A percentile compares a stretch with the other conserved stretches of the same genome.
Conservation (phyloP, 306 rosid genomes). For the Trifolium dubium region DNA sequence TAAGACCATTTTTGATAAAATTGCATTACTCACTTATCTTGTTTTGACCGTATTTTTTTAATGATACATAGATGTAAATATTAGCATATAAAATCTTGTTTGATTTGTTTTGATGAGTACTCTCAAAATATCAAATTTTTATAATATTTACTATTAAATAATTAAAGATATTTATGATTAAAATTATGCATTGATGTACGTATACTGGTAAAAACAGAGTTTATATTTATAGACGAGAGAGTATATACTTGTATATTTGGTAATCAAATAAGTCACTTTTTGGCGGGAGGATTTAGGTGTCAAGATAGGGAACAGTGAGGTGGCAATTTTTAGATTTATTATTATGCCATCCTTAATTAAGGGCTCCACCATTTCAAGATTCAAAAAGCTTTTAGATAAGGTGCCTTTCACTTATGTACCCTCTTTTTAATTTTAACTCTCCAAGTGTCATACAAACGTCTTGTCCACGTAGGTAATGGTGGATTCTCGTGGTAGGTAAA, state of each 20-base stretch:
- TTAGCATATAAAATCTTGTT: no score
- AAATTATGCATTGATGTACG: no score
- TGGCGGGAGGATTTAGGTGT: slow-evolving; percentile 73
- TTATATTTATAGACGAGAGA: no score
- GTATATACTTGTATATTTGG: neutral
- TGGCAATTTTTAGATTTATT: slow-evolving; percentile 45
- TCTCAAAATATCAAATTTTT: no score
- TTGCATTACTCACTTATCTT: no score
- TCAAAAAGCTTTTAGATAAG: slow-evolving; percentile 49
- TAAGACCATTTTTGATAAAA: no score
- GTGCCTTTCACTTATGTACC: slow-evolving; percentile 24
- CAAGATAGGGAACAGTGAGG: slow-evolving; percentile 52
- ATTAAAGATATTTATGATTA: no score
- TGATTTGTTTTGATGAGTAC: no score
- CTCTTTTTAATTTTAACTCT: slow-evolving; percentile 25
- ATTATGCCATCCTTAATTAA: slow-evolving; percentile 25
- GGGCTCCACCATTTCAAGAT: slow-evolving; percentile 64
- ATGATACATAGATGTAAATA: no score
- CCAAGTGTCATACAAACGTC: slow-evolving; percentile 46
- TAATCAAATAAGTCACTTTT: slow-evolving; percentile 3
- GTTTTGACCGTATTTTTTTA: no score
- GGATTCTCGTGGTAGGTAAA: slow-evolving; percentile 59
- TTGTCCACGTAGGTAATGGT: slow-evolving; percentile 53
- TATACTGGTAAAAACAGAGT: no score
- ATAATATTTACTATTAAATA: no score